A percentile compares a stretch with the other conserved stretches of the same genome.
These are phyloP conservation scores for Arthrobotrys iridis DNA, from an alignment of 2,329 filamentous ascomycete species.

Conservation along the genomic window DNA sequence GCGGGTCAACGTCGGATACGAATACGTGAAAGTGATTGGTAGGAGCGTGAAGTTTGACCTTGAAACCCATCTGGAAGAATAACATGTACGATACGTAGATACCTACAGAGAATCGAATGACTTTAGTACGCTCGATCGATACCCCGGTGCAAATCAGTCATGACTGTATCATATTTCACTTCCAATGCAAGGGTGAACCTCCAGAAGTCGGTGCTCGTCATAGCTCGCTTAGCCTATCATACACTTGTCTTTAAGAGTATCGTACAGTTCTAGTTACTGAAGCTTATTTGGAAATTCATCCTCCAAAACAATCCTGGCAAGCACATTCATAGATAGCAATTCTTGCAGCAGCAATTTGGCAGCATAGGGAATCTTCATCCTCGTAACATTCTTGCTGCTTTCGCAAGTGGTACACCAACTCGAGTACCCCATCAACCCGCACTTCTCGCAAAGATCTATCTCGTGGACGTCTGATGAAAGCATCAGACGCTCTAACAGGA, in stretches of 20 bases:
- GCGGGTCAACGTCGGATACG: constrained; percentile 82
- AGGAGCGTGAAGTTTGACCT: constrained; percentile 80
- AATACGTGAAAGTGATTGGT: constrained; percentile 75
- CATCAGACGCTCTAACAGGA: constrained; percentile 94
- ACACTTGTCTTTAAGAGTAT: background rate
- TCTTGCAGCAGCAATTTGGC: constrained; percentile 97
- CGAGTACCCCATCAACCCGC: constrained; percentile 93
- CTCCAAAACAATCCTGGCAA: constrained; percentile 85
- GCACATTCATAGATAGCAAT: constrained; percentile 98
- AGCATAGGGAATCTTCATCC: constrained; percentile 97
- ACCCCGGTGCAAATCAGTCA: too few species aligned
- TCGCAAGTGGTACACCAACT: constrained; percentile 95
- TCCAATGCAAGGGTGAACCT: background rate
- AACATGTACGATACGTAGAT: constrained; percentile 10
- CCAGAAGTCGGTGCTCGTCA: background rate
- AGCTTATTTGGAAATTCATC: constrained; percentile 75
- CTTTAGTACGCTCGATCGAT: too few species aligned
- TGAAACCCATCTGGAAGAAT: constrained; percentile 79
- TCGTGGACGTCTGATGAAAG: constrained; percentile 87
- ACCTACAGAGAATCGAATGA: background rate
- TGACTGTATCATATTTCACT: background rate
- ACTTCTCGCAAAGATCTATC: constrained; percentile 92
- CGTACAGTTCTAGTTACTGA: background rate
- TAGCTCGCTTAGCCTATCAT: background rate
- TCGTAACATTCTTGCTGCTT: constrained; percentile 81